phyloP scores from a whole-genome alignment of 1,284 basidiomycete species.

The Cutaneotrichosporon spelunceum region DNA sequence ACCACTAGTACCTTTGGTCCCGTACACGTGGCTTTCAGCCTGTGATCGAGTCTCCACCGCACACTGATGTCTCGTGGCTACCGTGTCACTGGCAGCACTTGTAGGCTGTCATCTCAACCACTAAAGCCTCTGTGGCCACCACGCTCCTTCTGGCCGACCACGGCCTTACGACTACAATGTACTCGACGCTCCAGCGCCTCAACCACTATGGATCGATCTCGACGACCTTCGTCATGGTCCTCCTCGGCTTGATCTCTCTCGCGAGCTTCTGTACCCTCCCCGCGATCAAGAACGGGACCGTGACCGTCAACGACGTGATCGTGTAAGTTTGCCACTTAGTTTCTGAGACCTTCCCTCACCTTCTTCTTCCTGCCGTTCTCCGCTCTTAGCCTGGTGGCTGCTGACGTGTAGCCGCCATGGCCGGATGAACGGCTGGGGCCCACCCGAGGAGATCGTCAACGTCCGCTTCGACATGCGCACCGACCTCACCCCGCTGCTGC shows the following conservation, averaged over 20 bases:
- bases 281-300: constrained; percentile 30
- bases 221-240: constrained; percentile 48
- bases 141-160: background rate
- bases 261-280: constrained; percentile 44
- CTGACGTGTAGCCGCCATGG: constrained; percentile 35
- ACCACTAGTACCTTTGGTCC: background rate
- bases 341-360: background rate
- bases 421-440: constrained; percentile 38
- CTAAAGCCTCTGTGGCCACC: constrained; percentile 3
- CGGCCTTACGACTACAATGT: constrained; percentile 31
- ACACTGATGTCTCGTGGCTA: background rate
- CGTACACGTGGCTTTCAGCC: background rate
- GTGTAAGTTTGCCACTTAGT: constrained; percentile 34
- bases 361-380: background rate
- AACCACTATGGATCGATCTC: constrained; percentile 50
- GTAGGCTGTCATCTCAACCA: background rate
- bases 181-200: constrained; percentile 48
- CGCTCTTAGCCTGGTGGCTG: background rate
- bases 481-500: constrained; percentile 49
- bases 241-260: constrained; percentile 48
- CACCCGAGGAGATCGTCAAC: constrained; percentile 47
- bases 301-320: constrained; percentile 47
- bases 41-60: constrained; percentile 3
- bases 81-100: background rate
- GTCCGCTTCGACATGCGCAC: constrained; percentile 49